Evolutionary conservation across 768 basidiomycete genomes (phyloP), one percentile per base, ranked within the genome.

Genomic region (Lactarius vividus): DNA sequence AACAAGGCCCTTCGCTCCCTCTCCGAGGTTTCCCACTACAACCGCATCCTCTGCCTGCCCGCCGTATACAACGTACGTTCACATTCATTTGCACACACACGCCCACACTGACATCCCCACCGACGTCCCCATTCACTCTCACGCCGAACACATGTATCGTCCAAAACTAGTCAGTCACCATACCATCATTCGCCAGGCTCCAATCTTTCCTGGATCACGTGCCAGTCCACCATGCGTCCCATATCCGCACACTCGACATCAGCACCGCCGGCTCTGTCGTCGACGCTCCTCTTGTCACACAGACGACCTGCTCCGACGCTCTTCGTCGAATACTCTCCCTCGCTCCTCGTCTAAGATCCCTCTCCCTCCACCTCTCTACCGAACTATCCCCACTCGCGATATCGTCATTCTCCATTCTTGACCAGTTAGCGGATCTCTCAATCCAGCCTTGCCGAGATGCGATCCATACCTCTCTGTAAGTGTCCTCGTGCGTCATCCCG

Each of bases 181-280:
- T 68, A 16, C 39, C 68, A 11, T 63, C 62, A 2, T 55, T 70
- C 9, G 3, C 42, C 10, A 35, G 42, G 40, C 70, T 70, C 53
- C 70, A 69, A 46, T 55, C 49, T n/a, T 70, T 70, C 39, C 16
- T 70, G 23, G 61, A 62, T 58, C 62, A 61, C 62, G 64, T 70
- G 63, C 65, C 68, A 15, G 53, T 57, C 1, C 31, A 39, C 39
- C 63, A 70, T 53, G 68, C 46, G 64, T 26, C n/a, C 9, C 57
- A 64, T 31, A 64, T 70, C n/a, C 70, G 68, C 33, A 10, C 52
- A 2, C 67, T 70, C 42, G 60, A 62, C 39, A 33, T 70, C 64
- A 62, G 39, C 68, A 70, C 69, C 29, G 35, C 62, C 52, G 55
- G 23, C 53, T 26, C 54, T 13, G 23, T 15, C 18, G 13, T 26